These are phyloP conservation scores for Lecanicillium sp. DNA, from an alignment of 2,329 filamentous ascomycete genomes.

Conservation along the genomic window DNA sequence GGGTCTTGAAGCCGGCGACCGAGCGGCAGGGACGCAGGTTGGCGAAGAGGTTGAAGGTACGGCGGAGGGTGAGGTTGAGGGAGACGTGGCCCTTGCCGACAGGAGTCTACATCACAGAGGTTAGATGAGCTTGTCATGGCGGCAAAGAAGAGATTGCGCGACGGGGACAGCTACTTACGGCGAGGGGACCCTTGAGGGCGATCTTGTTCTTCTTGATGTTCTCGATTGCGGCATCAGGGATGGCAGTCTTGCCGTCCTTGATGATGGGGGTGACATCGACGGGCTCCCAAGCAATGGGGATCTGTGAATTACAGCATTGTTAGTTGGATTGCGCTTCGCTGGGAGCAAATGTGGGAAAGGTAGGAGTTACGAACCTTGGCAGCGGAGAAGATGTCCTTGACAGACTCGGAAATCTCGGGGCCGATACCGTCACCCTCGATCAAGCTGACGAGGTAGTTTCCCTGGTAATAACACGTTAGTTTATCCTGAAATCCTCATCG, in stretches of 20 bases:
- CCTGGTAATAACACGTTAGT: conserved; percentile 42
- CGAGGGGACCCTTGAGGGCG: conserved; percentile 94
- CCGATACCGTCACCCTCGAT: conserved; percentile 99
- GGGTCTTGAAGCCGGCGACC: conserved; percentile 95
- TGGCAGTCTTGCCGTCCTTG: conserved; percentile 92
- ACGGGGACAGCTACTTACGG: conserved; percentile 48
- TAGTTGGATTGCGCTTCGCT: conserved; percentile 13
- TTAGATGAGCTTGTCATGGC: conserved; percentile 4
- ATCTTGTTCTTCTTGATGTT: conserved; percentile 95
- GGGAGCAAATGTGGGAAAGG: neutral
- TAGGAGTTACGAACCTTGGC: conserved; percentile 60
- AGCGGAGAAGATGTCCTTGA: conserved; percentile 97
- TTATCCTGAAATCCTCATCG: conserved; percentile 5
- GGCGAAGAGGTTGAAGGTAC: conserved; percentile 99
- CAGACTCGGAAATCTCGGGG: conserved; percentile 92
- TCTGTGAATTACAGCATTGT: conserved; percentile 36
- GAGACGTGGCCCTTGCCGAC: conserved; percentile 99
- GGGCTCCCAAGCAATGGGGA: conserved; percentile 92
- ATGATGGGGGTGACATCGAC: conserved; percentile 91
- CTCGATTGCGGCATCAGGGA: conserved; percentile 85
- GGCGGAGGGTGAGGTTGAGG: conserved; percentile 94
- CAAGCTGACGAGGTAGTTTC: conserved; percentile 90
- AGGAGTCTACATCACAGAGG: conserved; percentile 56
- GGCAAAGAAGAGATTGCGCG: neutral
- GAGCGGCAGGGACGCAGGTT: conserved; percentile 97